These are phyloP conservation scores for Alternaria solani DNA, from an alignment of 2,329 filamentous ascomycete genomes.

Conservation along the genomic window DNA sequence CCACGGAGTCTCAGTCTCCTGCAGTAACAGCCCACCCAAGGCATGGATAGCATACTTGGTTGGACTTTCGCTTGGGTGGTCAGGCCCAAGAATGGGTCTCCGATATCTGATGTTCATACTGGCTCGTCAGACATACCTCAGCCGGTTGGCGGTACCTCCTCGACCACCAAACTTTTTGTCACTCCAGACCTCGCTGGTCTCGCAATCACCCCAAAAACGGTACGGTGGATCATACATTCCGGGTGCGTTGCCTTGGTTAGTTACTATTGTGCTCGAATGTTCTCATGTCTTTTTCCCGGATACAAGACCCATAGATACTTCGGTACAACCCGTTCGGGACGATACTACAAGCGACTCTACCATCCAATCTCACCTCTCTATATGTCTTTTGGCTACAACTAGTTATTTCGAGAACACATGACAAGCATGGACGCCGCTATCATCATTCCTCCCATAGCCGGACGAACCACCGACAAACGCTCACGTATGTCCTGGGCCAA, in stretches of 20 bases:
- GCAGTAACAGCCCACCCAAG: background rate
- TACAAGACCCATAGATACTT: background rate
- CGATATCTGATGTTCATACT: background rate
- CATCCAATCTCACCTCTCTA: background rate
- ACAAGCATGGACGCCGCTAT: conserved; percentile 8
- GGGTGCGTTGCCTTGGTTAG: background rate
- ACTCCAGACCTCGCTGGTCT: background rate
- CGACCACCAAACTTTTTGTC: background rate
- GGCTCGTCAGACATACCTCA: background rate
- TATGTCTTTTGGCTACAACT: background rate
- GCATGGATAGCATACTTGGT: background rate
- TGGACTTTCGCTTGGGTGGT: background rate
- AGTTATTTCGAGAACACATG: background rate
- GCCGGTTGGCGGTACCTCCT: background rate
- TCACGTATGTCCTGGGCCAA: conserved; percentile 22
- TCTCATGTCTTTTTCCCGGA: background rate
- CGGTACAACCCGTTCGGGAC: background rate
- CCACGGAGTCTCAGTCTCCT: background rate
- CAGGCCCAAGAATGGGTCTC: background rate
- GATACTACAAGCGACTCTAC: background rate
- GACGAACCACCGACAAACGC: conserved; percentile 17
- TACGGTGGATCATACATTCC: background rate
- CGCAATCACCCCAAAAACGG: background rate
- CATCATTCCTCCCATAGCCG: conserved; percentile 6
- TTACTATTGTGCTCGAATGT: background rate